These are phyloP conservation scores for Stenogyne calaminthoides DNA, from an alignment of 305 asterid genomes.

Conservation along the genomic window DNA sequence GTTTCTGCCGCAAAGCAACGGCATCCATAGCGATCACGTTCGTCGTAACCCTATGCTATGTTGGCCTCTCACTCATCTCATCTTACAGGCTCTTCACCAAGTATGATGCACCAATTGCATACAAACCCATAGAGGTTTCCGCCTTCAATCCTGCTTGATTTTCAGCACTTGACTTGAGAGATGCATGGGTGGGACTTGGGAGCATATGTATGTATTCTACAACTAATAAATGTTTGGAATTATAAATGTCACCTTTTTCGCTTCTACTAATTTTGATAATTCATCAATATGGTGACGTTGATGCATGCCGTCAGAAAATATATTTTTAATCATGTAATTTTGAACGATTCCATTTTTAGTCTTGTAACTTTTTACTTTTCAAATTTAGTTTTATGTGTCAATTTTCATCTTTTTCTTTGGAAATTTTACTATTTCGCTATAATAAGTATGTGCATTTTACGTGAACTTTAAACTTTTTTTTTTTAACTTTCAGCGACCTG, in stretches of 20 bases:
- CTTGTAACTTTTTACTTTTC: too few species aligned
- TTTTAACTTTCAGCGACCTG: too few species aligned
- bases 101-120: slow-evolving; percentile 70
- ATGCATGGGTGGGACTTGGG: background rate
- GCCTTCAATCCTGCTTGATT: slow-evolving; percentile 37
- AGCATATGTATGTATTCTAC: background rate
- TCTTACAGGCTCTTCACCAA: slow-evolving; percentile 86
- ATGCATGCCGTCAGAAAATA: too few species aligned
- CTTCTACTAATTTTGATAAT: background rate
- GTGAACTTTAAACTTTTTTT: too few species aligned
- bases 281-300: background rate
- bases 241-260: background rate
- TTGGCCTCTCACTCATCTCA: slow-evolving; percentile 70
- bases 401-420: too few species aligned
- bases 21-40: slow-evolving; percentile 70
- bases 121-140: slow-evolving; percentile 54
- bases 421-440: too few species aligned
- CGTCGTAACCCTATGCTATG: slow-evolving; percentile 67
- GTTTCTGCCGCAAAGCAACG: slow-evolving; percentile 79
- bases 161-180: too few species aligned
- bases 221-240: slow-evolving; percentile 12
- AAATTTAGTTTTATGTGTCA: too few species aligned
- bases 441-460: too few species aligned
- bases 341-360: too few species aligned
- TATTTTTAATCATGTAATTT: too few species aligned